Percentiles rank a stretch among this genome's conserved stretches.
Evolutionary conservation across 208 protist genomes (phyloP).

Genomic region (Trypanosoma mega): DNA sequence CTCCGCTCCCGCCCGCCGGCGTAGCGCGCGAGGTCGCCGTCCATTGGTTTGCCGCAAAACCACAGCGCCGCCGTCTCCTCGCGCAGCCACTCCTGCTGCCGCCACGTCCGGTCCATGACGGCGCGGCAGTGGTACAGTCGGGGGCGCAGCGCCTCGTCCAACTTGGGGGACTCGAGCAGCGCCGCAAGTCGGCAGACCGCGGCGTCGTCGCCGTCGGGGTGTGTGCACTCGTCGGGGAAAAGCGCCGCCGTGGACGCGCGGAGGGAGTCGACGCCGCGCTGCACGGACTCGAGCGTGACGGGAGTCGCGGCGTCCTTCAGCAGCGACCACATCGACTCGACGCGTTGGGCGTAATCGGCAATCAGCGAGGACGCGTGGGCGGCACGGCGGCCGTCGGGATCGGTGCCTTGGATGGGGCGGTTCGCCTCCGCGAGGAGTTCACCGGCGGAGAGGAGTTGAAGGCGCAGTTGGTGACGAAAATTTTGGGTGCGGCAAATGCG

Average conservation of each 20-base stretch:
- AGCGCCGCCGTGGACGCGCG: conserved; percentile 39
- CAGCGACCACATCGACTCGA: conserved; percentile 29
- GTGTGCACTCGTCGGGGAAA: conserved; percentile 51
- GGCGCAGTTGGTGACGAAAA: conserved; percentile 60
- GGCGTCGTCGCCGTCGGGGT: conserved; percentile 31
- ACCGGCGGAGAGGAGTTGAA: conserved; percentile 64
- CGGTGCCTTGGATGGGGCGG: background rate
- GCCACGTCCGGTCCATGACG: conserved; percentile 70
- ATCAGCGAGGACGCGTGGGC: conserved; percentile 7
- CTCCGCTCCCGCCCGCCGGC: conserved; percentile 69
- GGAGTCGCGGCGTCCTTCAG: conserved; percentile 47
- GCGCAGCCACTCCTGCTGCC: conserved; percentile 39
- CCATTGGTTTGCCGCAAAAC: conserved; percentile 79
- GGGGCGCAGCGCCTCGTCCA: conserved; percentile 70
- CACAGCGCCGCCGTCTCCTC: conserved; percentile 53
- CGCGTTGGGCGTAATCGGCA: conserved; percentile 23
- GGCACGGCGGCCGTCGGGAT: too few species aligned
- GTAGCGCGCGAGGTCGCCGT: conserved; percentile 43
- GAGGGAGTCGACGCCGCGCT: conserved; percentile 32
- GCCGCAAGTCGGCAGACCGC: conserved; percentile 44
- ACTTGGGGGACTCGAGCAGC: conserved; percentile 62
- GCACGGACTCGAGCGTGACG: conserved; percentile 37
- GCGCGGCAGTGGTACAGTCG: conserved; percentile 81
- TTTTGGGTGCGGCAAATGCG: conserved; percentile 64
- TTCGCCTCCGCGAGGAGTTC: conserved; percentile 44